Conservation (phyloP, 208 protist species). For the Spongospora subterranea region DNA sequence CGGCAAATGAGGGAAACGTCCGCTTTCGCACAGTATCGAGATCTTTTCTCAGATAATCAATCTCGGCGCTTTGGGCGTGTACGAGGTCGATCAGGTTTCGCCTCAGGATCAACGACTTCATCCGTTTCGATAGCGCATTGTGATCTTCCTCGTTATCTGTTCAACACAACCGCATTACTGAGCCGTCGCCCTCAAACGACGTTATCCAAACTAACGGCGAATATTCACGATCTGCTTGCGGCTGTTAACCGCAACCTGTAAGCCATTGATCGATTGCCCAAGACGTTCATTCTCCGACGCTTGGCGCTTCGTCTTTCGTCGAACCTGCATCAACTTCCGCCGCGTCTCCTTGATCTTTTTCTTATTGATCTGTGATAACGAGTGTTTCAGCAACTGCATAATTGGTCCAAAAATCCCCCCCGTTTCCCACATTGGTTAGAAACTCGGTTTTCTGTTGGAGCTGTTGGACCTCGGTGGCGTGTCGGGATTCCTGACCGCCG, state of each 20-base stretch:
- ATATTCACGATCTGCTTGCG: background rate
- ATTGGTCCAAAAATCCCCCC: background rate
- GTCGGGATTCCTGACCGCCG: conserved; percentile 24
- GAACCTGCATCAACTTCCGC: background rate
- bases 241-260: background rate
- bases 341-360: conserved; percentile 17
- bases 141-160: background rate
- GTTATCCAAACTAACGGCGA: background rate
- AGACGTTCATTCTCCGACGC: conserved; percentile 12
- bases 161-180: background rate
- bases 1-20: conserved; percentile 31
- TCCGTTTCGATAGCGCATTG: background rate
- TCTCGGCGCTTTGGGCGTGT: conserved; percentile 9
- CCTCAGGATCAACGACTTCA: background rate
- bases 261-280: background rate
- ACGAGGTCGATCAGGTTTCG: conserved; percentile 48
- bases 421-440: background rate
- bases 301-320: background rate
- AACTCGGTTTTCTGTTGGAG: conserved; percentile 9
- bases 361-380: background rate
- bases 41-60: conserved; percentile 41
- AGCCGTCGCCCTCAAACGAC: background rate
- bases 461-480: background rate
- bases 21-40: background rate
- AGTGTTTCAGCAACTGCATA: no score